Percentiles rank a stretch among this genome's conserved stretches.
Evolutionary conservation across 2,329 filamentous ascomycete genomes (phyloP).

Genomic region (Fulvia fulva): DNA sequence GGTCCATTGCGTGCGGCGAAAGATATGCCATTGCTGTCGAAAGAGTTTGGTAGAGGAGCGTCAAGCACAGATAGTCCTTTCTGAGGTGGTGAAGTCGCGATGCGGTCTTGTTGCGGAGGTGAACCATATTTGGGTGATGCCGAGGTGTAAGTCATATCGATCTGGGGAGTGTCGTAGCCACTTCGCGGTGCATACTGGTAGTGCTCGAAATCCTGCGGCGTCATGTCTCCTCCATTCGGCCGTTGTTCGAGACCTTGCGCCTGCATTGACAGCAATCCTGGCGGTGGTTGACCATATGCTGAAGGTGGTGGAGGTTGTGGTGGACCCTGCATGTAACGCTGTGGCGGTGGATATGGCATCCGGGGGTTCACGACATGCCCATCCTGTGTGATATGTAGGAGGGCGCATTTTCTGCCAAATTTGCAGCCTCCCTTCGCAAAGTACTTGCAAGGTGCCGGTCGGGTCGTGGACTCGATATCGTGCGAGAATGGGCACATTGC

Average conservation of each 20-base stretch:
- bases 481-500: conserved; percentile 95
- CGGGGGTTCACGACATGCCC: conserved; percentile 80
- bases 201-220: conserved; percentile 25
- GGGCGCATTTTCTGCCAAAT: conserved; percentile 95
- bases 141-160: conserved; percentile 57
- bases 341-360: conserved; percentile 16
- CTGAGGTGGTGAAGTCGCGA: conserved; percentile 67
- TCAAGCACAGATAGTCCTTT: conserved; percentile 84
- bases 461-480: conserved; percentile 76
- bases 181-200: conserved; percentile 28
- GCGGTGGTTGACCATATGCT: conserved; percentile 25
- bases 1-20: conserved; percentile 85
- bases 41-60: conserved; percentile 86
- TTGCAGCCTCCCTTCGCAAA: conserved; percentile 99
- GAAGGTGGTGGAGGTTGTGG: conserved; percentile 12
- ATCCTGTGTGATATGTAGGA: conserved; percentile 91
- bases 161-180: conserved; percentile 33
- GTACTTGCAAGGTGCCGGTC: conserved; percentile 93
- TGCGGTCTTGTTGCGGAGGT: conserved; percentile 71
- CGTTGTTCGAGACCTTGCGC: conserved; percentile 31
- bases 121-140: conserved; percentile 71
- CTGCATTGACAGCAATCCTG: conserved; percentile 35
- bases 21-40: conserved; percentile 93
- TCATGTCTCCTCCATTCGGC: conserved; percentile 24
- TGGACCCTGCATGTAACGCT: conserved; percentile 17